Evolutionary conservation across 495 filamentous ascomycete genomes (phyloP), one percentile per base, ranked within the genome.

Genomic region (Aspergillus nanangensis): DNA sequence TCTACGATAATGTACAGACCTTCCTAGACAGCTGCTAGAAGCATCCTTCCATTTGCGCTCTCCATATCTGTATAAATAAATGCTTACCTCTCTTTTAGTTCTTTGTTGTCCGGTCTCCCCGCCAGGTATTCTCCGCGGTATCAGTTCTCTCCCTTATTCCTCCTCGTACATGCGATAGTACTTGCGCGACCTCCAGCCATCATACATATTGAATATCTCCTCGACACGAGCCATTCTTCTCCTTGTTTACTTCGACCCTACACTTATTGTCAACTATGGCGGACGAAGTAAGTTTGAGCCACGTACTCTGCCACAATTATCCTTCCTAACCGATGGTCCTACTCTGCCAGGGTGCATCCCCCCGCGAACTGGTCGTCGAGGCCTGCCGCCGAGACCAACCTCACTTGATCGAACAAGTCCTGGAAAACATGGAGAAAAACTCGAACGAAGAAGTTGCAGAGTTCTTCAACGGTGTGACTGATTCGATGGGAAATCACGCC

Each of bases 361-460:
- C 82, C 10, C 69, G 78, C 56, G 94, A 99, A 66, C 80, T 85
- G 53, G 79, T 97, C 45, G 82, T 99, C 65, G 93, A 96, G 73
- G 87, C 94, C 56, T 90, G 85, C 68, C 89, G 93, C 25, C 83
- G 93, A 47, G 88, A 97, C 73, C 95, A 97, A 66, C 80, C 81
- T 51, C 82, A 88, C 33, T 81, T 99, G 35, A 81, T 99, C 44
- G 59, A 75, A 51, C 76, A 82, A 49, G 72, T 83, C 18, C 56
- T 86, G 11, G 47, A 59, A 14, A 44, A 48, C 37, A 63, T 72
- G 53, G 50, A 63, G 21, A 62, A 58, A 20, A 70, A 62, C 41
- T 60, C 66, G 17, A 78, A 86, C 44, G 63, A 78, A 18, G 63
- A 76, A 37, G 76, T 84, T 24, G 82, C 90, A 8, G 53, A 75